Evolutionary conservation across 345 rosid genomes (phyloP), one percentile per base, ranked within the genome.

Genomic region (Punica granatum): DNA sequence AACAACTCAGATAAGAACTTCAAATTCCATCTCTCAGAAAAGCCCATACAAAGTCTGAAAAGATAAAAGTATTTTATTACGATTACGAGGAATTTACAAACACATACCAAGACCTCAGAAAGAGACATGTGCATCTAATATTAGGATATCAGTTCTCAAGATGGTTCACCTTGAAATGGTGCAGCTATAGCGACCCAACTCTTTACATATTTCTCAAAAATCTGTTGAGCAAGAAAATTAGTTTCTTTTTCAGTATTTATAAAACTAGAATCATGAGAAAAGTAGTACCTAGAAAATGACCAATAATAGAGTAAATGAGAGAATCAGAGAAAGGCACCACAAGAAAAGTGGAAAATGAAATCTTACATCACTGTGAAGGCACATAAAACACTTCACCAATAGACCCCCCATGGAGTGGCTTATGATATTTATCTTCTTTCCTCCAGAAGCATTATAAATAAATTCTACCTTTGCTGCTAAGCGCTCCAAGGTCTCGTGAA

Each of bases 351-450:
- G 12, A 8, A 65, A 28, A 33, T 54, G 39, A 34, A 41, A 28
- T 13, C 53, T 80, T 90, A 90, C 98, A 81, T 93, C 91, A 72
- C 76, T 68, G 32, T 80, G 95, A 66, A 90, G 86, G 71, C 82
- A 70, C 95, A 90, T 87, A 85, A 93, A 93, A 80, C 98, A 93
- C 78, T 93, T 93, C 80, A 90, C 86, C 36, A 93, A 78, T 60
- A 93, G 79, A 36, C 98, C 98, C 13, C 98, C 98, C 98, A 93
- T 93, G 16, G 98, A 93, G 79, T 93, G 98, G 79, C 87, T 87
- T 30, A 90, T 87, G 42, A 93, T 58, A 72, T 79, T 93, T 70
- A 93, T 89, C 86, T 89, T 93, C 81, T 86, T 93, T 74, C 83
- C 95, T 63, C 97, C 99, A 10, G 96, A 86, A 31, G 89, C 96